A percentile compares a stretch with the other conserved stretches of the same genome.
Conservation (phyloP, 1,284 basidiomycete species). For the Schizopora paradoxa region DNA sequence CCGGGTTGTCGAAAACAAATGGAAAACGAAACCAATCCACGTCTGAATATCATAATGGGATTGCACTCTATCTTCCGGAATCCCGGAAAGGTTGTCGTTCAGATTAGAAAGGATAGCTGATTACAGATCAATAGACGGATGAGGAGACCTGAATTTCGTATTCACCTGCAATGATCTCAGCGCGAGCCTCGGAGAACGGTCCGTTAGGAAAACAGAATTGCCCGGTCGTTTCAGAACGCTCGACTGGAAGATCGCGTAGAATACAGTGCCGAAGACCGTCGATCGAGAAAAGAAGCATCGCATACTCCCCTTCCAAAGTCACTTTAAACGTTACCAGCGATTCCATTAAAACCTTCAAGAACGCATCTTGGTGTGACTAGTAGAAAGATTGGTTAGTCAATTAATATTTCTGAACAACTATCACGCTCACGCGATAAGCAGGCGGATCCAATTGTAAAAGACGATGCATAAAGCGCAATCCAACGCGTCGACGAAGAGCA, state of each 20-base stretch:
- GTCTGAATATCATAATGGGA: background rate
- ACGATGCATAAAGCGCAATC: constrained; percentile 64
- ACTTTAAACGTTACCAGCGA: constrained; percentile 47
- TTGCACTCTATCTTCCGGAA: background rate
- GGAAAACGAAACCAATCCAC: background rate
- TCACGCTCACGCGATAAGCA: constrained; percentile 55
- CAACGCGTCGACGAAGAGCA: constrained; percentile 55
- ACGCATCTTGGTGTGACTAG: constrained; percentile 48
- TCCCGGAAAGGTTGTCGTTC: constrained; percentile 1
- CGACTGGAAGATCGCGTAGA: constrained; percentile 31
- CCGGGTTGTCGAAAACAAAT: too few relatives aligned
- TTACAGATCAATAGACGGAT: background rate
- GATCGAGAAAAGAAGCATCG: constrained; percentile 45
- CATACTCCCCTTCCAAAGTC: constrained; percentile 58
- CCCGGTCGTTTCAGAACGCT: background rate
- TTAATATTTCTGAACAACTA: constrained; percentile 6
- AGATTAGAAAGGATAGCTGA: constrained; percentile 12
- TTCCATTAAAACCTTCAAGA: constrained; percentile 53
- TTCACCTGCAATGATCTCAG: constrained; percentile 8
- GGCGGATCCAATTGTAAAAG: constrained; percentile 61
- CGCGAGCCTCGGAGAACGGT: constrained; percentile 6
- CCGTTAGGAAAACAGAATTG: constrained; percentile 7
- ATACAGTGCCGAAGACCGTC: constrained; percentile 50
- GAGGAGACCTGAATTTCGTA: background rate
- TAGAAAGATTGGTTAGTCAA: background rate